Evolutionary conservation across 31 red algal genomes (phyloP).

Genomic region (Odonthalia washingtoniensis): DNA sequence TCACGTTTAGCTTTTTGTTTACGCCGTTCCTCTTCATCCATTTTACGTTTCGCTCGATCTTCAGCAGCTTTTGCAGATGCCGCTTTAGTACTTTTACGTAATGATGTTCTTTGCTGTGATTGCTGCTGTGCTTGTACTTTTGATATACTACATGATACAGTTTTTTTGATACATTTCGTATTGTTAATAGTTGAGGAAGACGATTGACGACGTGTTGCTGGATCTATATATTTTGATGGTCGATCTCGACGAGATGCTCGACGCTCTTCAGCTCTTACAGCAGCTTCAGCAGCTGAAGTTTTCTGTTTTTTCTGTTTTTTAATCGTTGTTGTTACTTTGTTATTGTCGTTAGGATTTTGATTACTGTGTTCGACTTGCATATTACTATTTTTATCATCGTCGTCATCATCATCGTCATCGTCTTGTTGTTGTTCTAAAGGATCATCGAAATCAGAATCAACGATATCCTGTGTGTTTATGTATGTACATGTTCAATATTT

Average conservation of each 20-base stretch:
- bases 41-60: conserved; percentile 35
- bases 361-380: conserved; percentile 1
- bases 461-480: conserved; percentile 48
- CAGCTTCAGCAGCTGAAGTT: neutral
- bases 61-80: conserved; percentile 66
- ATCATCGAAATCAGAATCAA: conserved; percentile 65
- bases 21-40: conserved; percentile 42
- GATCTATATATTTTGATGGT: conserved; percentile 43
- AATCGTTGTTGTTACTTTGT: neutral
- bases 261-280: conserved; percentile 30
- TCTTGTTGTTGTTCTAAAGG: neutral
- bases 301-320: neutral
- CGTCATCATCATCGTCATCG: neutral
- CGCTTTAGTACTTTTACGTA: conserved; percentile 63
- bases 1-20: conserved; percentile 26
- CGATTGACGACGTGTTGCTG: neutral
- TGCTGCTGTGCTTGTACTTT: neutral
- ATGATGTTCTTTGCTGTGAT: conserved; percentile 16
- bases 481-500: no score
- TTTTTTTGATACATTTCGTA: neutral
- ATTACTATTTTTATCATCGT: conserved; percentile 20
- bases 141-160: neutral
- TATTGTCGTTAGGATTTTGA: neutral
- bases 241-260: neutral
- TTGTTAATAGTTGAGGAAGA: neutral